Base-by-base conservation (phyloP, 176 grass and related monocot genomes). In the Carex cristatella region DNA sequence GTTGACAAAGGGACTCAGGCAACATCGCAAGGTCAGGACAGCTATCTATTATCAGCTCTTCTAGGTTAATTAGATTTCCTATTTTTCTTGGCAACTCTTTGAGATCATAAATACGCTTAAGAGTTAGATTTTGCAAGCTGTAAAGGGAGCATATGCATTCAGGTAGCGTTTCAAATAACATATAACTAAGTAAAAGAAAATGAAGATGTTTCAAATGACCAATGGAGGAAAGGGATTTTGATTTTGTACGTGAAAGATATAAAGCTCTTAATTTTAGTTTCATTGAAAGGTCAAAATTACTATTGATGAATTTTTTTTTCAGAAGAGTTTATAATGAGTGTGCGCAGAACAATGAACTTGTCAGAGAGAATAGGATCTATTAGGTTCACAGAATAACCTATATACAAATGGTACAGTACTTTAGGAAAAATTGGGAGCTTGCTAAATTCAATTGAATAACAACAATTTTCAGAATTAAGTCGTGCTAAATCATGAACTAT, bases 401-500 rank as follows among this genome's bases (percentile, higher is more conserved):
- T 46, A 42, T 32, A 85, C 14, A 85, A 53, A 74, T 84, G 82
- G 44, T 56, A 38, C 23, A 23, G 23, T 12, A 74, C n/a, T 14
- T 49, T 19, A 6, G 46, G 66, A 37, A 57, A 68, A 14, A 4
- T 53, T 44, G 42, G 23, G 6, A 15, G 0, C 48, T 53, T 55
- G 0, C 4, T 5, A 42, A 3, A 11, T 10, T 75, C 83, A n/a
- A 74, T 59, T 5, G 83, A 85, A 55, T 42, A 75, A 19, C 69
- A 72, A 56, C 15, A 49, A 31, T 72, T 62, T 14, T 56, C 40
- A 30, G 83, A 81, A 77, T 82, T 61, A 38, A 18, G 54, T 46
- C 55, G 88, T 14, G 83, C 78, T 18, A 89, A 76, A 65, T 86
- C 79, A 67, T 82, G 88, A 12, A 89, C 58, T 67, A 82, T 68